Conservation (phyloP, 2,329 filamentous ascomycete genomes). For the Hypomyces perniciosus region DNA sequence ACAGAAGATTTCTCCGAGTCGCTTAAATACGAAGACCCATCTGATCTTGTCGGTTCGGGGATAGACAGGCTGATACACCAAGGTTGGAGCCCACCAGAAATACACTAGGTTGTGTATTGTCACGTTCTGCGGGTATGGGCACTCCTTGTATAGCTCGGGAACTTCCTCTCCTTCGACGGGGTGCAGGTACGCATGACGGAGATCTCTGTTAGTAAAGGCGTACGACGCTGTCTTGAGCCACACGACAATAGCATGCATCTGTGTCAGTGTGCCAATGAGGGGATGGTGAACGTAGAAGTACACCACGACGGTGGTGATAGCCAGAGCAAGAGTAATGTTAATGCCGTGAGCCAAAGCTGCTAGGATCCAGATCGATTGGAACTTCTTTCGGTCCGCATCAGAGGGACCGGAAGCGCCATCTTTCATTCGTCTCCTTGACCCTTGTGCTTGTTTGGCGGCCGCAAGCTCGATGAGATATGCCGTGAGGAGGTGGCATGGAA, state of each 20-base stretch:
- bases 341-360: conserved; percentile 75
- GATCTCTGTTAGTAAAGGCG: conserved; percentile 91
- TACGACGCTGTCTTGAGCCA: conserved; percentile 97
- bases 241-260: conserved; percentile 88
- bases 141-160: conserved; percentile 74
- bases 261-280: conserved; percentile 82
- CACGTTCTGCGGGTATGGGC: conserved; percentile 87
- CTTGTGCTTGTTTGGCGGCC: conserved; percentile 72
- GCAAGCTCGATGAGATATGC: conserved; percentile 85
- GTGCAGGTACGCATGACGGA: conserved; percentile 84
- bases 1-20: conserved; percentile 68
- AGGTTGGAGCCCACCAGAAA: conserved; percentile 96
- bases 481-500: conserved; percentile 84
- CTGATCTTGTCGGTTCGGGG: conserved; percentile 75
- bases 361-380: conserved; percentile 70
- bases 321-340: conserved; percentile 77
- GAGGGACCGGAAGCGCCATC: conserved; percentile 44
- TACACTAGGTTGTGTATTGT: conserved; percentile 82
- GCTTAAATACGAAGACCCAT: conserved; percentile 83
- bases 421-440: conserved; percentile 51
- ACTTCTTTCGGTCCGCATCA: conserved; percentile 57
- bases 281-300: conserved; percentile 92
- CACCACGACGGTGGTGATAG: conserved; percentile 75
- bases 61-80: conserved; percentile 96
- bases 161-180: conserved; percentile 63